A percentile compares a stretch with the other conserved stretches of the same genome.
These are phyloP conservation scores for Salix viminalis DNA, from an alignment of 345 rosid genomes.

Conservation along the genomic window DNA sequence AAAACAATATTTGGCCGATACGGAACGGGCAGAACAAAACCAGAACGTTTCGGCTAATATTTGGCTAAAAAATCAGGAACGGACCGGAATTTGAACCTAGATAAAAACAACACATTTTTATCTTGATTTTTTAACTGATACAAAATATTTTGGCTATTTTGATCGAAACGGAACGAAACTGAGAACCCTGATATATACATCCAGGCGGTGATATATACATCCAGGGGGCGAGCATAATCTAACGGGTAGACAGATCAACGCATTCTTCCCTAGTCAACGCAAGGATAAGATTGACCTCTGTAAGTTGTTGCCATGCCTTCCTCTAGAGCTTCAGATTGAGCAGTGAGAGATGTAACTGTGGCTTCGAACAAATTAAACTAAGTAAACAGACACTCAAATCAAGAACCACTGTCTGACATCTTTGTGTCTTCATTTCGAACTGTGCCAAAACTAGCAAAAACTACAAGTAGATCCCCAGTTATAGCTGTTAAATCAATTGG, in stretches of 20 bases:
- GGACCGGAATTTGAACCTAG: too few species aligned
- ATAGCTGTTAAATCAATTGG: not conserved
- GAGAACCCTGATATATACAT: too few species aligned
- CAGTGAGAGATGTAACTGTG: not conserved
- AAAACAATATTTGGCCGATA: too few species aligned
- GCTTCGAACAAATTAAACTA: not conserved
- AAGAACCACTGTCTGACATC: not conserved
- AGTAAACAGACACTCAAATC: not conserved
- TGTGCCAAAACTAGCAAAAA: too few species aligned
- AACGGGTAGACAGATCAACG: not conserved
- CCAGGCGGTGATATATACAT: too few species aligned
- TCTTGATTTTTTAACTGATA: too few species aligned
- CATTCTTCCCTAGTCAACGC: not conserved
- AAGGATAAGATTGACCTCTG: not conserved
- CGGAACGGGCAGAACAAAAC: rapidly evolving
- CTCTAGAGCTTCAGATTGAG: not conserved
- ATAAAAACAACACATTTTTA: rapidly evolving
- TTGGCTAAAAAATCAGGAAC: too few species aligned
- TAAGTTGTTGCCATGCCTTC: not conserved
- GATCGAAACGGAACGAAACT: too few species aligned
- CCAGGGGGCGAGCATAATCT: not conserved
- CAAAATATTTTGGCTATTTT: too few species aligned
- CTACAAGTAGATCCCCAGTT: too few species aligned
- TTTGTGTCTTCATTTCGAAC: not conserved
- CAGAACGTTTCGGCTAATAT: too few species aligned